A percentile compares a stretch with the other conserved stretches of the same genome.
These are phyloP conservation scores for Krasilnikovozyma curviuscula DNA, from an alignment of 768 basidiomycete genomes.

Conservation along the genomic window DNA sequence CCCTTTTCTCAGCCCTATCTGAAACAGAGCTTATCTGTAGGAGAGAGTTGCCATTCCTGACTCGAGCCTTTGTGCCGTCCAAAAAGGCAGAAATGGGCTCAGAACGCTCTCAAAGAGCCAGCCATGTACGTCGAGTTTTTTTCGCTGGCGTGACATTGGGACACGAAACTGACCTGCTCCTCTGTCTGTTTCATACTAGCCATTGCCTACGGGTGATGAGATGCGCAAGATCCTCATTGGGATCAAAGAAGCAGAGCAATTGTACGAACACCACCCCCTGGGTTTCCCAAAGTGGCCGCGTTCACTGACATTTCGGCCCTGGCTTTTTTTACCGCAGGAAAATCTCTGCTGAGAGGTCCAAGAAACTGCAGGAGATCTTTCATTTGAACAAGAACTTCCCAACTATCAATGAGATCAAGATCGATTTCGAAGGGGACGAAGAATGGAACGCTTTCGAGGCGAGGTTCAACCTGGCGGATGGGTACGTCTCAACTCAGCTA, in stretches of 20 bases:
- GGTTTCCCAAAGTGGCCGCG: neutral
- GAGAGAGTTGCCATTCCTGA: too few relatives aligned
- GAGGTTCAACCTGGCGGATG: neutral
- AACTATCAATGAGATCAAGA: neutral
- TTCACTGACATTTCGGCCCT: neutral
- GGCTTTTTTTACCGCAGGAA: neutral
- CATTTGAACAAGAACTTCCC: neutral
- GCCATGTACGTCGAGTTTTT: too few relatives aligned
- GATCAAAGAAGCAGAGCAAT: neutral
- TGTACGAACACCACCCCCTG: neutral
- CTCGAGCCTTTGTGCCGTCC: too few relatives aligned
- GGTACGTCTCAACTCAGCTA: neutral
- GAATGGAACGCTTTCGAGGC: conserved; percentile 2
- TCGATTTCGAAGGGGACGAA: neutral
- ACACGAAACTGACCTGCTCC: too few relatives aligned
- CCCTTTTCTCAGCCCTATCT: too few relatives aligned
- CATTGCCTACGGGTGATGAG: neutral
- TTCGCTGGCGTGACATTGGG: too few relatives aligned
- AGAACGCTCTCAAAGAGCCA: too few relatives aligned
- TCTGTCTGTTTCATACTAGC: too few relatives aligned
- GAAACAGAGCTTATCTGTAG: too few relatives aligned
- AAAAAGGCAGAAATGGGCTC: too few relatives aligned
- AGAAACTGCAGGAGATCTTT: conserved; percentile 1
- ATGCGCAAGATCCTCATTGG: neutral
- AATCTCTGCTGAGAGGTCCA: neutral